Conservation (phyloP, 768 basidiomycete species). For the Tephrocybe sp. region DNA sequence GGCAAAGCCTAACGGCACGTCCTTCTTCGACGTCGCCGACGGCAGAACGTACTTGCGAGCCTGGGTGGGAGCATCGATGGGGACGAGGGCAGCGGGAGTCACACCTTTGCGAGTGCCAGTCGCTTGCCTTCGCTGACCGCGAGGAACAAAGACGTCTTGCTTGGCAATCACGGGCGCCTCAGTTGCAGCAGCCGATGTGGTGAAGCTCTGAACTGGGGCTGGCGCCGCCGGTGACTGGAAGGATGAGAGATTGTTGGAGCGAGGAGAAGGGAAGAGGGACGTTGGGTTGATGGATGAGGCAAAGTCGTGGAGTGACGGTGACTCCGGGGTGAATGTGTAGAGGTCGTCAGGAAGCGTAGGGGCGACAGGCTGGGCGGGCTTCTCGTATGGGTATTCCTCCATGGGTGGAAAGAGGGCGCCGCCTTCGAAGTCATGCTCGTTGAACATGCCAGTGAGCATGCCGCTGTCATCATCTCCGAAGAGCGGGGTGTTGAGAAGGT, state of each 20-base stretch:
- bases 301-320: constrained; percentile 39
- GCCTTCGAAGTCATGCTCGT: neutral
- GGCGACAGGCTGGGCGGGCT: constrained; percentile 2
- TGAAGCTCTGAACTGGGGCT: constrained; percentile 6
- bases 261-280: constrained; percentile 32
- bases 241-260: constrained; percentile 9
- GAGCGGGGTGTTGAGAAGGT: constrained; percentile 30
- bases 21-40: constrained; percentile 72
- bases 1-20: constrained; percentile 64
- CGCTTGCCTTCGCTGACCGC: constrained; percentile 35
- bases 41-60: constrained; percentile 63
- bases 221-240: constrained; percentile 8
- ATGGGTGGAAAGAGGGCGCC: constrained; percentile 12
- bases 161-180: constrained; percentile 1
- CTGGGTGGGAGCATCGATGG: constrained; percentile 76
- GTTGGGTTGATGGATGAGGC: constrained; percentile 32
- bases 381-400: constrained; percentile 14
- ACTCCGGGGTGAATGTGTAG: constrained; percentile 51
- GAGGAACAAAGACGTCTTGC: constrained; percentile 23
- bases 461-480: constrained; percentile 19
- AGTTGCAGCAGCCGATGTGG: constrained; percentile 14
- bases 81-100: constrained; percentile 59
- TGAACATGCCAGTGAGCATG: constrained; percentile 14
- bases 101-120: constrained; percentile 77
- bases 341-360: constrained; percentile 22